Conservation (phyloP, 108 stramenopile species). For the Cyclostephanos invisitatus region DNA sequence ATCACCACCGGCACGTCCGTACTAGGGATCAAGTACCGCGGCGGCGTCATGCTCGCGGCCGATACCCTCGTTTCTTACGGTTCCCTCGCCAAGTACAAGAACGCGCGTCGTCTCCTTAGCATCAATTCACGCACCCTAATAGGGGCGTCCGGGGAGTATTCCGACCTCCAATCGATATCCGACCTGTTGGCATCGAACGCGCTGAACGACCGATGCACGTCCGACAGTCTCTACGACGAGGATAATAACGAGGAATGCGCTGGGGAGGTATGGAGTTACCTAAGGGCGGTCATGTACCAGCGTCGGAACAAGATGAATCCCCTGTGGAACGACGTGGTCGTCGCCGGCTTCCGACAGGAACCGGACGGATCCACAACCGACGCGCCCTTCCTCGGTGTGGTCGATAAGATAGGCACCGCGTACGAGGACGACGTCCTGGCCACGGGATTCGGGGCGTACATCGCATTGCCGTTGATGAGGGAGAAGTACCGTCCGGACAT, state of each 20-base stretch:
- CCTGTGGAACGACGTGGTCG: conserved; percentile 96
- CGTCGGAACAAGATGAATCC: conserved; percentile 95
- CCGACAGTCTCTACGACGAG: conserved; percentile 70
- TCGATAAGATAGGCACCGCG: conserved; percentile 97
- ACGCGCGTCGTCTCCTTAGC: conserved; percentile 76
- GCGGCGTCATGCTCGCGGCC: conserved; percentile 96
- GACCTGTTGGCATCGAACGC: conserved; percentile 78
- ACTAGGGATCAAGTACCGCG: conserved; percentile 90
- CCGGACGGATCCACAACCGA: conserved; percentile 35
- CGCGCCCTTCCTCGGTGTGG: conserved; percentile 88
- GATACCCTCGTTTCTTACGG: conserved; percentile 97
- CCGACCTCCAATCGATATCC: conserved; percentile 91
- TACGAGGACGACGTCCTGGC: conserved; percentile 94
- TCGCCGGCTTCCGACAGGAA: conserved; percentile 78
- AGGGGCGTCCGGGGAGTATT: conserved; percentile 94
- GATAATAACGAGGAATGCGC: conserved; percentile 57
- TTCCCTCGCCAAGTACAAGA: conserved; percentile 93
- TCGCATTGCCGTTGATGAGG: conserved; percentile 95
- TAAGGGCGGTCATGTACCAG: conserved; percentile 96
- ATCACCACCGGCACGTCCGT: conserved; percentile 98
- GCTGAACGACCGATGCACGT: conserved; percentile 65
- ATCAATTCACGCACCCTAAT: conserved; percentile 82
- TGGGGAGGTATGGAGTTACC: conserved; percentile 79
- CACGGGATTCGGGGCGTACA: conserved; percentile 95
- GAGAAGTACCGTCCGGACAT: conserved; percentile 89